phyloP scores from a whole-genome alignment of 805 yeast genomes.

The Monosporozyma servazzii region DNA sequence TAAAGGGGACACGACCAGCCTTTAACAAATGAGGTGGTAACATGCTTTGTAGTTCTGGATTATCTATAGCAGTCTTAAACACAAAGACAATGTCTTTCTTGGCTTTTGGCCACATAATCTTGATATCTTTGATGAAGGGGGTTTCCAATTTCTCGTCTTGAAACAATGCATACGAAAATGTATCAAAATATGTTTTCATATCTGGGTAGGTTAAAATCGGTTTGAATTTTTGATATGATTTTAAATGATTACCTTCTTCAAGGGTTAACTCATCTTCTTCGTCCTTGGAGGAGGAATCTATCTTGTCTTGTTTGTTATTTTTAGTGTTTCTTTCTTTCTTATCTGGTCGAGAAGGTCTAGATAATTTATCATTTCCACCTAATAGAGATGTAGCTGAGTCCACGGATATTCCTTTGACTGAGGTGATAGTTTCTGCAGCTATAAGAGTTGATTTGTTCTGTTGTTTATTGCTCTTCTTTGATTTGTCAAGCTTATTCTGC shows the following conservation, averaged over 20 bases:
- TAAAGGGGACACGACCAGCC: slow-evolving; percentile 51
- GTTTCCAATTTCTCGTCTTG: slow-evolving; percentile 49
- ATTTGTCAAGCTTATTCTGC: background rate
- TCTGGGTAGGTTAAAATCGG: slow-evolving; percentile 42
- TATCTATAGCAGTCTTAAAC: slow-evolving; percentile 17
- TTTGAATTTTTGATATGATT: slow-evolving; percentile 29
- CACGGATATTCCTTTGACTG: background rate
- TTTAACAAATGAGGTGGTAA: slow-evolving; percentile 44
- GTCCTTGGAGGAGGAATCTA: slow-evolving; percentile 1
- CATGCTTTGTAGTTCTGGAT: slow-evolving; percentile 37
- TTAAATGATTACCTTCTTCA: slow-evolving; percentile 29
- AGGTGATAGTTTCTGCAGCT: background rate
- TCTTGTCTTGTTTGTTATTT: background rate
- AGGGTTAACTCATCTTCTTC: slow-evolving; percentile 5
- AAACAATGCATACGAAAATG: slow-evolving; percentile 52
- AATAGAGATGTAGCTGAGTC: background rate
- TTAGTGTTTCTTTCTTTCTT: background rate
- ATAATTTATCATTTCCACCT: background rate
- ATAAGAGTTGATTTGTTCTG: background rate
- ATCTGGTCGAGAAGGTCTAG: background rate
- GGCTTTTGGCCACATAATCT: slow-evolving; percentile 45
- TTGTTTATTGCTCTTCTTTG: background rate
- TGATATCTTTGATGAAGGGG: slow-evolving; percentile 39
- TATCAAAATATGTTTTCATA: slow-evolving; percentile 44
- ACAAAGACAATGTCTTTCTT: slow-evolving; percentile 31